Conservation (phyloP, 345 rosid genomes). For the Microthlaspi erraticum region DNA sequence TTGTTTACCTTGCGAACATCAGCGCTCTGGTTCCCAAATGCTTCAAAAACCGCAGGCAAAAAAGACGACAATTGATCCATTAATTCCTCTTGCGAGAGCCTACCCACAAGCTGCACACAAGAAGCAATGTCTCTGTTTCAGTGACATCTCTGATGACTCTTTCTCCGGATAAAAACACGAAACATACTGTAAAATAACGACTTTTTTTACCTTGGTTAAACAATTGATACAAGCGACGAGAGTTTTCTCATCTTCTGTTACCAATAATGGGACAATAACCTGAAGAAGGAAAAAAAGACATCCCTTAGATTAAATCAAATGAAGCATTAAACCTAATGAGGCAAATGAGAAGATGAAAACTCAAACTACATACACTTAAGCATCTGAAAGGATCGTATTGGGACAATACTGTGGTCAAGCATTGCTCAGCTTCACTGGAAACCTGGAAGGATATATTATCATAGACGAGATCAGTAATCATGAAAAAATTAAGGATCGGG, state of each 20-base stretch:
- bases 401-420: conserved; percentile 74
- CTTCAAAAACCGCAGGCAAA: conserved; percentile 95
- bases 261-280: conserved; percentile 89
- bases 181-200: background rate
- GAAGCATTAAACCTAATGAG: conserved; percentile 11
- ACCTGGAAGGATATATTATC: conserved; percentile 53
- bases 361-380: conserved; percentile 70
- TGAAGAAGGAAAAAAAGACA: conserved; percentile 44
- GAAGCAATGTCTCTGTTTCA: conserved; percentile 10
- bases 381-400: conserved; percentile 96
- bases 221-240: conserved; percentile 91
- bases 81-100: conserved; percentile 89
- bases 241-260: conserved; percentile 91
- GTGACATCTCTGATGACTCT: conserved; percentile 6
- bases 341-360: conserved; percentile 24
- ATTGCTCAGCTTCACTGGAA: conserved; percentile 88
- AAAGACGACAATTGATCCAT: conserved; percentile 83
- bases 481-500: background rate
- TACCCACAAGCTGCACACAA: conserved; percentile 79
- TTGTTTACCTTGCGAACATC: conserved; percentile 90
- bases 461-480: conserved; percentile 27
- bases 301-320: conserved; percentile 10
- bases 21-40: conserved; percentile 96
- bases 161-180: background rate
- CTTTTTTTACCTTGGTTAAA: conserved; percentile 82